phyloP scores from a whole-genome alignment of 345 rosid genomes.

The Theobroma cacao region DNA sequence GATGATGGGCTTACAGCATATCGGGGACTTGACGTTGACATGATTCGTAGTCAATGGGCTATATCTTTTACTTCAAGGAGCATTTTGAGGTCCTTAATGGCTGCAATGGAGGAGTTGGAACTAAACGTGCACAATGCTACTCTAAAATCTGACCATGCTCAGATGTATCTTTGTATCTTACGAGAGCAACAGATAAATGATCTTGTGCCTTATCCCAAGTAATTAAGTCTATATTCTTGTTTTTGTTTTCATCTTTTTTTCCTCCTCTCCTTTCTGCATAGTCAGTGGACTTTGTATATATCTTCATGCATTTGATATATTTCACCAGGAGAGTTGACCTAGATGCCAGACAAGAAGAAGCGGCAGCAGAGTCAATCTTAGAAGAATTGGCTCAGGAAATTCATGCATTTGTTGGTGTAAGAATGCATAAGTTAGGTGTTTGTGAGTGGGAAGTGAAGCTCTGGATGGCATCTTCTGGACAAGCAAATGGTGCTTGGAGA shows the following conservation, averaged over 20 bases:
- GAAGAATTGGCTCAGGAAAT: conserved; percentile 77
- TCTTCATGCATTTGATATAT: conserved; percentile 26
- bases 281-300: background rate
- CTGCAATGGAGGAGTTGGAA: conserved; percentile 98
- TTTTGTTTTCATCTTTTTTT: conserved; percentile 6
- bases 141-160: conserved; percentile 81
- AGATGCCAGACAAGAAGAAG: conserved; percentile 66
- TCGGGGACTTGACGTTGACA: conserved; percentile 54
- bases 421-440: conserved; percentile 90
- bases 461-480: conserved; percentile 81
- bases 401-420: conserved; percentile 75
- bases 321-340: conserved; percentile 77
- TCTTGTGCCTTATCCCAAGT: conserved; percentile 89
- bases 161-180: conserved; percentile 90
- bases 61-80: conserved; percentile 78
- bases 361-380: conserved; percentile 62
- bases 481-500: conserved; percentile 97
- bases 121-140: conserved; percentile 83
- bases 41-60: conserved; percentile 38
- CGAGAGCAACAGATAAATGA: conserved; percentile 88
- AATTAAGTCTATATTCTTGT: conserved; percentile 20
- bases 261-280: background rate
- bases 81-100: conserved; percentile 78
- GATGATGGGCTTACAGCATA: conserved; percentile 58
- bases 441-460: conserved; percentile 99